phyloP scores from a whole-genome alignment of 73 alveolate species.

The Uronychia binucleata region DNA sequence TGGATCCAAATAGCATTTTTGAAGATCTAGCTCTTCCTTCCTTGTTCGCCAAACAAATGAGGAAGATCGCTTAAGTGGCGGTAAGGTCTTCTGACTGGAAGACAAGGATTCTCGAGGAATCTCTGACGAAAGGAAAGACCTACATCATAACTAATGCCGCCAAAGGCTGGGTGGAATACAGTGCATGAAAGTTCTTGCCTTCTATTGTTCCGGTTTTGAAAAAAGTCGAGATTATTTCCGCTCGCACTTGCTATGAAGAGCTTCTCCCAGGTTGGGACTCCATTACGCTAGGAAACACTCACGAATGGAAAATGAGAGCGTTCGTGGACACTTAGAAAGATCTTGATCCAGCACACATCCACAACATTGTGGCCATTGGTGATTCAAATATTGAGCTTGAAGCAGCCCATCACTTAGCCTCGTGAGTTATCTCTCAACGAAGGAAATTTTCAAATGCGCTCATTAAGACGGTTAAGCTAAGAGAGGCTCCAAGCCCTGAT shows the following conservation, averaged over 20 bases:
- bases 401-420: constrained; percentile 97
- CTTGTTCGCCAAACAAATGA: constrained; percentile 24
- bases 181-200: constrained; percentile 88
- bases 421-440: constrained; percentile 15
- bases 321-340: constrained; percentile 87
- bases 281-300: not conserved
- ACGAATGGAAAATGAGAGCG: constrained; percentile 94
- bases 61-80: constrained; percentile 44
- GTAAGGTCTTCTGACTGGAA: constrained; percentile 21
- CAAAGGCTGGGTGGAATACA: constrained; percentile 99
- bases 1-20: constrained; percentile 66
- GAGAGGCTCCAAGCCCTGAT: constrained; percentile 97
- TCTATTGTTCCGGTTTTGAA: constrained; percentile 54
- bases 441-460: constrained; percentile 78
- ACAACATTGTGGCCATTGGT: constrained; percentile 97
- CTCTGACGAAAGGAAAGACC: constrained; percentile 72
- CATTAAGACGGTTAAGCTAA: constrained; percentile 97
- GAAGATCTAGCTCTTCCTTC: constrained; percentile 25
- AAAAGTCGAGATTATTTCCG: constrained; percentile 81
- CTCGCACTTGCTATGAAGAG: constrained; percentile 94
- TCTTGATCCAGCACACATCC: constrained; percentile 79
- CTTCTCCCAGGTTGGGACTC: constrained; percentile 87
- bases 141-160: constrained; percentile 98
- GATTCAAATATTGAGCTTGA: constrained; percentile 99
- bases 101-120: constrained; percentile 39